Evolutionary conservation across 495 filamentous ascomycete species (phyloP).

Genomic region (Penicillium maclennaniae): DNA sequence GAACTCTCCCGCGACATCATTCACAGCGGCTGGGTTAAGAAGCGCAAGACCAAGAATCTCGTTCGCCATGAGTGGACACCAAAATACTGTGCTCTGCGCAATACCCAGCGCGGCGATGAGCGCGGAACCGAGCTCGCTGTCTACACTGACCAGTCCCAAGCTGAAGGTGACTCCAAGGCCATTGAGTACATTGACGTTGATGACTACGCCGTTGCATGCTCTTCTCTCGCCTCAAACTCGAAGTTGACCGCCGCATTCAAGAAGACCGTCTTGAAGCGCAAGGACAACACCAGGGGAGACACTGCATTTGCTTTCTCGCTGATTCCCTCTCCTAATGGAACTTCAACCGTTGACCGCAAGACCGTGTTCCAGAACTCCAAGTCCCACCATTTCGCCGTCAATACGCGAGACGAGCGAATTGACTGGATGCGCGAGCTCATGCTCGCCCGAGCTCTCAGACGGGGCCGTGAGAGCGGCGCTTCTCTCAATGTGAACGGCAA

Average conservation of each 20-base stretch:
- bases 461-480: constrained; percentile 73
- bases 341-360: constrained; percentile 51
- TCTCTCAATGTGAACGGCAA: constrained; percentile 79
- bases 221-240: constrained; percentile 61
- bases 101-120: too few species aligned
- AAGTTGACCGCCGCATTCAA: constrained; percentile 89
- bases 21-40: constrained; percentile 87
- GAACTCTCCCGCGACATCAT: constrained; percentile 38
- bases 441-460: constrained; percentile 82
- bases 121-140: constrained; percentile 67
- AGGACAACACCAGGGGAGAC: constrained; percentile 44
- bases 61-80: constrained; percentile 80
- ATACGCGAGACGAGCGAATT: constrained; percentile 80
- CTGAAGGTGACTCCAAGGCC: constrained; percentile 55
- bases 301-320: constrained; percentile 87
- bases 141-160: too few species aligned
- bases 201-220: constrained; percentile 91
- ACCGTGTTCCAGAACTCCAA: constrained; percentile 49
- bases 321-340: constrained; percentile 60
- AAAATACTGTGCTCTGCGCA: too few species aligned
- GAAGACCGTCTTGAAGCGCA: constrained; percentile 66
- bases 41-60: constrained; percentile 82
- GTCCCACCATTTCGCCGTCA: constrained; percentile 92
- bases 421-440: constrained; percentile 99
- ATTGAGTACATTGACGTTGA: constrained; percentile 90